Conservation (phyloP, 202 grass and related monocot species). For the Zizania palustris region DNA sequence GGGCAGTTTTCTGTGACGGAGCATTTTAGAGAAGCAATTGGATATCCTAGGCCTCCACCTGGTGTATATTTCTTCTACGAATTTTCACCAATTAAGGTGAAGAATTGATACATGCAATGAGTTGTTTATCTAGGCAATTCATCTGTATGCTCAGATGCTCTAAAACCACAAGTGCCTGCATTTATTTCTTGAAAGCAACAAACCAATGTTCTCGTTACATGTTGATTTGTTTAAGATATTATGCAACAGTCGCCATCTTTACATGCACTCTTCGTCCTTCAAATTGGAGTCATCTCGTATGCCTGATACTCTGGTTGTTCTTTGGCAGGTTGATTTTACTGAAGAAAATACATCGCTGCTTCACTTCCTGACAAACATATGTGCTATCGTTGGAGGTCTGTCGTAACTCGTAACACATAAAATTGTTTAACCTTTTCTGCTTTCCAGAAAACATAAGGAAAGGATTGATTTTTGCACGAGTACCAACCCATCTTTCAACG, state of each 20-base stretch:
- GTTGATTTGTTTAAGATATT: slow-evolving; percentile 10
- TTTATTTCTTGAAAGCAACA: slow-evolving; percentile 35
- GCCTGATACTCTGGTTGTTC: slow-evolving; percentile 41
- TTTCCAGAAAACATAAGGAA: background rate
- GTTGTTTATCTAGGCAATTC: background rate
- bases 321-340: slow-evolving; percentile 86
- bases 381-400: slow-evolving; percentile 95
- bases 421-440: slow-evolving; percentile 2
- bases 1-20: slow-evolving; percentile 96
- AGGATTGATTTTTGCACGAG: background rate
- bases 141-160: slow-evolving; percentile 22
- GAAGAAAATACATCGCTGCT: slow-evolving; percentile 90
- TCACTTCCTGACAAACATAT: slow-evolving; percentile 95
- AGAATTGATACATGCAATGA: slow-evolving; percentile 19
- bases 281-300: slow-evolving; percentile 14
- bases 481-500: background rate
- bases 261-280: background rate
- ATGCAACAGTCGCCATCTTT: slow-evolving; percentile 26
- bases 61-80: slow-evolving; percentile 99
- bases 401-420: slow-evolving; percentile 10
- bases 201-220: slow-evolving; percentile 9
- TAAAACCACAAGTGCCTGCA: slow-evolving; percentile 26
- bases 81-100: slow-evolving; percentile 97
- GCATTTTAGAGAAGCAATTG: slow-evolving; percentile 84
- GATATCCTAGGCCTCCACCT: slow-evolving; percentile 64